Evolutionary conservation across 2,329 filamentous ascomycete genomes (phyloP), one percentile per base, ranked within the genome.

Genomic region (Akanthomyces dipterigenus): DNA sequence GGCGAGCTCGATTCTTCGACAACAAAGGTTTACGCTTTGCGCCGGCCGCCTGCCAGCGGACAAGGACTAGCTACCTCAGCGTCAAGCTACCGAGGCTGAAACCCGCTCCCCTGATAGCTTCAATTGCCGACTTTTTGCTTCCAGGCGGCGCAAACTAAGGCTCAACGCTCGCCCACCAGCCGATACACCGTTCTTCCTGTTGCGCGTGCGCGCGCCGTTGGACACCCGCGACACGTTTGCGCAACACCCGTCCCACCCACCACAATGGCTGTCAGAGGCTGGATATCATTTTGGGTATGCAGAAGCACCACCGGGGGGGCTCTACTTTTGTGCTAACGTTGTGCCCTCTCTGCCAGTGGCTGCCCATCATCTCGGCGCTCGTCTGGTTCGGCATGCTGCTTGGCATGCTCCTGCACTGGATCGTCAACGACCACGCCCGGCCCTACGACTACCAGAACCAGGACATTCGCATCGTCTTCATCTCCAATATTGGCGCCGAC

Each of bases 321-420:
- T 36, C 12, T 5, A 20, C 31, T 20, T 20, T 11, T 55, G 14
- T 55, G 40, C 57, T 60, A 26, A 20, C 34, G n/a, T 45, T 26
- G 18, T 50, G 46, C 57, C 42, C 16, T 14, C 20, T 11, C 14
- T 45, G 11, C 50, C 61, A 82, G 88, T 75, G 88, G 62, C 80
- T 92, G 38, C 90, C 90, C 65, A 76, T 91, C 63, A 79, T 92
- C 66, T 86, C 88, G 53, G 82, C 85, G 65, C 68, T 82, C 62
- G 77, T 84, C 65, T 89, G 87, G 87, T 78, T 88, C 14, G 80
- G 80, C 64, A 91, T 86, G 71, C 80, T 93, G 18, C 78, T 91
- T 28, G 85, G 82, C 60, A 82, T 92, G 75, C 77, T 92, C 62
- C 78, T 89, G n/a, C 80, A 84, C 73, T 93, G 90, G 90, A 74